Conservation (phyloP, 2,329 filamentous ascomycete genomes). For the Verticillium albo-atrum region DNA sequence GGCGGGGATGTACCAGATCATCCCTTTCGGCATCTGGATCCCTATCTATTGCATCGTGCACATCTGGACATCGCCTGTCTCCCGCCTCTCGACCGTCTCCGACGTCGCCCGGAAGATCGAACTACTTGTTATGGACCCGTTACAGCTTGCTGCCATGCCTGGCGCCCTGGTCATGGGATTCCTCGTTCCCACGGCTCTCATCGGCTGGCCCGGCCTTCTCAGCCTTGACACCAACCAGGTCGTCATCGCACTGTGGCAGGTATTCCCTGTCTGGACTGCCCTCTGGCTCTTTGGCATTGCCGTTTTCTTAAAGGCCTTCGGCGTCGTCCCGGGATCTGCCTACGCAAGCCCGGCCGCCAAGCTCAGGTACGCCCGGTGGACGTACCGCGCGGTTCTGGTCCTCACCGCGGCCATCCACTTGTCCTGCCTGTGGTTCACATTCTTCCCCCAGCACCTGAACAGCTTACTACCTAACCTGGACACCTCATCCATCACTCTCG, state of each 20-base stretch:
- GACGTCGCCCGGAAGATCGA: conserved; percentile 4
- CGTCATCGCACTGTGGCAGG: conserved; percentile 16
- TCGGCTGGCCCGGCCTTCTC: conserved; percentile 10
- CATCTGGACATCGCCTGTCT: conserved; percentile 15
- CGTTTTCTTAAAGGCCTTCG: neutral
- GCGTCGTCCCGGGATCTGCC: neutral
- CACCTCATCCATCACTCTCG: neutral
- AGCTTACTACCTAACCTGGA: neutral
- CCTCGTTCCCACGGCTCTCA: conserved; percentile 13
- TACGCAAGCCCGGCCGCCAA: neutral
- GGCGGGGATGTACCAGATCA: conserved; percentile 16
- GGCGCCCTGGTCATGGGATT: conserved; percentile 13
- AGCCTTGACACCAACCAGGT: conserved; percentile 11
- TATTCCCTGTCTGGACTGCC: conserved; percentile 16
- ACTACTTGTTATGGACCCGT: conserved; percentile 8
- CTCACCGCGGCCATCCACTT: conserved; percentile 3
- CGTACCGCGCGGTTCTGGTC: conserved; percentile 10
- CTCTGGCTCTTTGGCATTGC: conserved; percentile 3
- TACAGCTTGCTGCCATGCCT: conserved; percentile 4
- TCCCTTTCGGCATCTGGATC: conserved; percentile 15
- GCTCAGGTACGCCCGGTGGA: conserved; percentile 1
- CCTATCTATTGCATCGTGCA: conserved; percentile 16
- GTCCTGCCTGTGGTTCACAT: conserved; percentile 4
- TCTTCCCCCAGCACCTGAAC: neutral
- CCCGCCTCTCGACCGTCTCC: neutral